These are phyloP conservation scores for Candida vaughaniae DNA, from an alignment of 805 yeast species.

Conservation along the genomic window DNA sequence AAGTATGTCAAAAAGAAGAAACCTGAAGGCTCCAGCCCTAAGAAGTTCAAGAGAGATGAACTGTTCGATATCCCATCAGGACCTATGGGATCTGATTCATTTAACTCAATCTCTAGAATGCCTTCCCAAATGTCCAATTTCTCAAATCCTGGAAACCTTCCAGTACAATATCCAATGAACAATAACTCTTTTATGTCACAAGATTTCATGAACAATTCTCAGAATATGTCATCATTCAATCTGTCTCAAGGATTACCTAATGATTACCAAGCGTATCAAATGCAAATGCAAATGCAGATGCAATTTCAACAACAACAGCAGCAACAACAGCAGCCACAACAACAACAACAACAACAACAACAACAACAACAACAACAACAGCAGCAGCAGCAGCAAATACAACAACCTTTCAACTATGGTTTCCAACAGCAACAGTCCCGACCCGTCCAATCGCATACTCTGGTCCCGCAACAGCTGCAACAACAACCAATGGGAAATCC, in stretches of 20 bases:
- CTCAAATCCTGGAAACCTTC: slow-evolving; percentile 4
- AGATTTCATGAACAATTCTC: background rate
- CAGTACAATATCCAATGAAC: slow-evolving; percentile 8
- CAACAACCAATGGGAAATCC: slow-evolving; percentile 18
- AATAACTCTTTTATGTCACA: slow-evolving; percentile 2
- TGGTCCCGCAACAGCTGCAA: slow-evolving; percentile 17
- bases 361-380: slow-evolving; percentile 12
- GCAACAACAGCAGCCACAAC: background rate
- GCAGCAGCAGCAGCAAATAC: slow-evolving; percentile 18
- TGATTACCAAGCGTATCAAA: slow-evolving; percentile 24
- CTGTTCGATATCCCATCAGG: slow-evolving; percentile 11
- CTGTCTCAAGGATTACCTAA: slow-evolving; percentile 6
- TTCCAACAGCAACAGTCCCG: slow-evolving; percentile 15
- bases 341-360: background rate
- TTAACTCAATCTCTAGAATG: slow-evolving; percentile 11
- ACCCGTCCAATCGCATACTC: slow-evolving; percentile 1
- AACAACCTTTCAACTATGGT: slow-evolving; percentile 2
- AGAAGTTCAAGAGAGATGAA: slow-evolving; percentile 29
- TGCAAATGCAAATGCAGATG: slow-evolving; percentile 27
- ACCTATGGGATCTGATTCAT: slow-evolving; percentile 8
- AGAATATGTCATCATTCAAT: background rate
- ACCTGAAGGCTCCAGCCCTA: slow-evolving; percentile 56
- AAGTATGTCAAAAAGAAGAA: slow-evolving; percentile 56
- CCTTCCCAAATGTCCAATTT: slow-evolving; percentile 10
- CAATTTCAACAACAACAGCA: slow-evolving; percentile 19